phyloP scores from a whole-genome alignment of 176 grass and related monocot genomes.

The Calamus simplicifolius region DNA sequence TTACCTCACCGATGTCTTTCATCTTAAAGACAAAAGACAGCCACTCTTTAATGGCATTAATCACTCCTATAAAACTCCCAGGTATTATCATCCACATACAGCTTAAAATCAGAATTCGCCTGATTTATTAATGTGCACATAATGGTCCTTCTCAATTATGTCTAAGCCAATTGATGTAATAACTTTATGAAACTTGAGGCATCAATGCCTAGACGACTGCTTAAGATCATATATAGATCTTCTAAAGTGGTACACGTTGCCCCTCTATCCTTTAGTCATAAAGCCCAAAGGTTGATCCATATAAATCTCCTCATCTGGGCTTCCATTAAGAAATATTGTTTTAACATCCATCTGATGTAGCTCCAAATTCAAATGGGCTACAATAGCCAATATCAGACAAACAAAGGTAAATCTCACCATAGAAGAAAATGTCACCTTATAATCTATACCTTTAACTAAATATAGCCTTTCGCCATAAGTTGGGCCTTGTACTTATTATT shows the following conservation, averaged over 20 bases:
- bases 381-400: not conserved
- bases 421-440: too few species aligned
- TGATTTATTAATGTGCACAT: not conserved
- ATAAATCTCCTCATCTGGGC: not conserved
- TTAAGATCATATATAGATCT: not conserved
- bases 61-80: not conserved
- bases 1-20: not conserved
- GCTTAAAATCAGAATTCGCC: not conserved
- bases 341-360: not conserved
- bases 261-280: not conserved
- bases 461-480: too few species aligned
- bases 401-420: too few species aligned
- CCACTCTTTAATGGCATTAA: not conserved
- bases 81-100: not conserved
- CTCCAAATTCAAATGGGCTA: not conserved
- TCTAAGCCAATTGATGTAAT: too few species aligned
- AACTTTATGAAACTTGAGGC: not conserved
- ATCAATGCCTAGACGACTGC: not conserved
- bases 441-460: too few species aligned
- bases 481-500: too few species aligned
- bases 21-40: not conserved
- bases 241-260: not conserved
- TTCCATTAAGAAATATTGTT: not conserved
- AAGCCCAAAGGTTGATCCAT: not conserved
- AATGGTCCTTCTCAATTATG: not conserved